These are phyloP conservation scores for Cucurbita ficifolia DNA, from an alignment of 306 rosid species.

Conservation along the genomic window DNA sequence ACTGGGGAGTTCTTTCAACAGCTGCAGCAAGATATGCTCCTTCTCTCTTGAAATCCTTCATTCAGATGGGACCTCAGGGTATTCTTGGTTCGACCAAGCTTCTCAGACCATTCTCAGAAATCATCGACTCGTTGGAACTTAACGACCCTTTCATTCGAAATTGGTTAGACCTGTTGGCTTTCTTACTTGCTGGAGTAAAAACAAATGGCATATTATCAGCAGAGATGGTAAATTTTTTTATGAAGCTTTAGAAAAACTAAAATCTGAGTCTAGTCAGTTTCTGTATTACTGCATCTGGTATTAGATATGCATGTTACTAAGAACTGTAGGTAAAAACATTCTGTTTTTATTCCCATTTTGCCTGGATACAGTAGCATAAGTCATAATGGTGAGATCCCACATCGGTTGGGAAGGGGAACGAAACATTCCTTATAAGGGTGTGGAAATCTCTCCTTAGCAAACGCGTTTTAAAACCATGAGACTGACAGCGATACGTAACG, in stretches of 20 bases:
- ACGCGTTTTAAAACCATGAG: too few relatives aligned
- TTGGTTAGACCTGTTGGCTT: conserved; percentile 77
- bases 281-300: not conserved
- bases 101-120: conserved; percentile 75
- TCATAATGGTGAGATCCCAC: not conserved
- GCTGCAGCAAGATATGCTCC: conserved; percentile 86
- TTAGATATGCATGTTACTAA: not conserved
- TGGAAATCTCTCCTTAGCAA: too few relatives aligned
- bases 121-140: conserved; percentile 57
- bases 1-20: conserved; percentile 70
- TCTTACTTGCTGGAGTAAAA: conserved; percentile 96
- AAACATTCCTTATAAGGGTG: too few relatives aligned
- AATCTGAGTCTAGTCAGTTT: not conserved
- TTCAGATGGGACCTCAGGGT: conserved; percentile 78
- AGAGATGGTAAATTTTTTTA: conserved; percentile 61
- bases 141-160: conserved; percentile 66
- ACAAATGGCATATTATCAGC: conserved; percentile 68
- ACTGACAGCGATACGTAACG: too few relatives aligned
- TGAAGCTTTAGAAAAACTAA: not conserved
- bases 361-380: not conserved
- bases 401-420: too few relatives aligned
- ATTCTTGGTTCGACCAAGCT: conserved; percentile 74
- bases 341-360: not conserved
- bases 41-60: conserved; percentile 65
- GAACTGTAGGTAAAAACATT: not conserved